Base-by-base conservation (phyloP, 306 rosid species). In the Trichosanthes cucumerina region DNA sequence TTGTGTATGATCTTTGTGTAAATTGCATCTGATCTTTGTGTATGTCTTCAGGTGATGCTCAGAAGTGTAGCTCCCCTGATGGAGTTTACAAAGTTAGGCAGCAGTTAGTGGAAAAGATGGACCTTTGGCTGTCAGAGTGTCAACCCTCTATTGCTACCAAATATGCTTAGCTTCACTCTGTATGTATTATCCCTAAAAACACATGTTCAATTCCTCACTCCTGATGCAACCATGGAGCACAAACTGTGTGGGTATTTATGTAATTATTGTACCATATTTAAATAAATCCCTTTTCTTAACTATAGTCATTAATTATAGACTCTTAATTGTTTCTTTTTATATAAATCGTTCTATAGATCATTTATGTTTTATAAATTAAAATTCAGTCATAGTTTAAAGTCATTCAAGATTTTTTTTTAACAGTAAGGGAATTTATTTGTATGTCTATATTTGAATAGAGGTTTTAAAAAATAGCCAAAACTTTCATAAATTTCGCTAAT, bases 111-210 rank as follows among this genome's bases (percentile, higher is more conserved):
- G 96, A 89, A 39, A 84, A 91, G 76, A 85, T 93, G 53, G 96
- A 93, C 80, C 66, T 93, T 78, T 93, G 98, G 98, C 81, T 93
- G 62, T 91, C 97, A n/a, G 80, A 89, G 82, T 93, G 97, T 75
- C 80, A 82, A 36, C 72, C 73, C 79, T 4, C 78, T 75, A 7
- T 69, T 1, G 81, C 82, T 50, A 70, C 83, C 80, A 76, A 31
- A 15, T 83, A 59, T 56, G 79, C 85, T 36, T 91, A 68, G 68
- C 12, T 52, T 14, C 21, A 58, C 6, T 41, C 34, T 12, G 19
- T 44, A 49, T 24, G 53, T 11, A 69, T 69, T 65, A 69, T 69
- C 54, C 39, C 46, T 16, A 26, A 71, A 71, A 26, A n/a, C 76
- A 71, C 57, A 44, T 44, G 76, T 43, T 69, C 43, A 69, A 23